Conservation (phyloP, 139 green algal species). For the Desmodesmus armatus region DNA sequence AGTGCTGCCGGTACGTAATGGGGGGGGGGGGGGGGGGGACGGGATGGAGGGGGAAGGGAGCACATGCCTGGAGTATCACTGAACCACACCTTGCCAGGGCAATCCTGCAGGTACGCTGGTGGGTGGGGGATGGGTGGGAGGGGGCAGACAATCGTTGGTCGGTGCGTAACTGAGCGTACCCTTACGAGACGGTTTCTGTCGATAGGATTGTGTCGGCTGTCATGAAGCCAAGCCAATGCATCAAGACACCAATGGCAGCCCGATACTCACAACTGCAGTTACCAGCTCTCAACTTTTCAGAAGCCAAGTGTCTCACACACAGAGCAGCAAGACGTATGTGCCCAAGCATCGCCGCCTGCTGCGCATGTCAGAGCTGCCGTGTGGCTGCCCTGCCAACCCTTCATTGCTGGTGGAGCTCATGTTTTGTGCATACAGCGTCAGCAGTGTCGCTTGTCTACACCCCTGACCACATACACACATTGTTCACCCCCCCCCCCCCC, state of each 20-base stretch:
- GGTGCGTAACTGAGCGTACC: no score
- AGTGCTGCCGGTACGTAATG: constrained; percentile 9
- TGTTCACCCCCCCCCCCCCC: background rate
- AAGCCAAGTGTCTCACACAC: no score
- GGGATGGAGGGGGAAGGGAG: background rate
- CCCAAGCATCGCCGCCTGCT: background rate
- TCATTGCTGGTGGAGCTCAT: no score
- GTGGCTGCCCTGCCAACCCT: no score
- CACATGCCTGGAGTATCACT: background rate
- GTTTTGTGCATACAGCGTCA: no score
- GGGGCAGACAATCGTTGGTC: no score
- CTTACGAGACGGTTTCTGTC: no score
- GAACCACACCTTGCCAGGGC: constrained; percentile 12
- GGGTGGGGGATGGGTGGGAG: no score
- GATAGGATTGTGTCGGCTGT: no score
- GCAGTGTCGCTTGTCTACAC: background rate
- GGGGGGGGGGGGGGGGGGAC: no score
- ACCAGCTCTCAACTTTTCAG: no score
- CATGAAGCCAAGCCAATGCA: no score
- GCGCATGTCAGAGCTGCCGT: background rate
- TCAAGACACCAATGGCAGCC: background rate
- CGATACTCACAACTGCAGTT: background rate
- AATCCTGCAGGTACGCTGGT: constrained; percentile 27
- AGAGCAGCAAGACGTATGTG: constrained; percentile 37
- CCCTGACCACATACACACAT: background rate